Evolutionary conservation across 78 protist genomes (phyloP), one percentile per base, ranked within the genome.

Genomic region (Chrysochromulina tobinii): DNA sequence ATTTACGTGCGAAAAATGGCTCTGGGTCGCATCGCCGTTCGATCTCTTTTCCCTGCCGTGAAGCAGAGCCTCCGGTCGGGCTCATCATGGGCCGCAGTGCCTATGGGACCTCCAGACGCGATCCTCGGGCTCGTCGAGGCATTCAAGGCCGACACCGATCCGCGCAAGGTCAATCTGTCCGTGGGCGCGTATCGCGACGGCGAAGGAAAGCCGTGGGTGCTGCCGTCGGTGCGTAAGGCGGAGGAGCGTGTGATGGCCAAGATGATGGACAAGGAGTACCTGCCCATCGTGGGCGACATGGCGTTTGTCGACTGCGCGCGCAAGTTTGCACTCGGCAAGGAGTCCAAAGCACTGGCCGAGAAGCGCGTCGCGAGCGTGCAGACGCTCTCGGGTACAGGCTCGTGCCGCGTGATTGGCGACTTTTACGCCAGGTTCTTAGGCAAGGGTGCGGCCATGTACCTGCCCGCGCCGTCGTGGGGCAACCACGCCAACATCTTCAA

Each of bases 391-490:
- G 99, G 99, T 87, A 98, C 99, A 12, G 99, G 99, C 72, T 96
- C 99, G 0, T 93, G 97, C 27, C 94, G 98, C 75, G n/a, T 97
- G 9, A 97, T 91, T 27, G 95, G 92, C 9, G 96, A 92, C 21
- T 97, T 99, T 79, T 61, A 97, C 57, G 66, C 64, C 7, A 66
- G 87, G 77, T 96, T 51, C 75, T 8, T 77, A 69, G 21, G 53
- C 68, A 58, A 14, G 15, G 23, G 18, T 5, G 61, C 77, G 58
- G 38, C 75, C 38, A 15, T 97, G 51, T 97, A 96, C 95, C 61
- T 96, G 18, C 94, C 99, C 61, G 75, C 94, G 83, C 99, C 99
- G 72, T 97, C 99, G 18, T 99, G 99, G 99, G 98, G 66, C 48
- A 91, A 95, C 90, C 96, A 95, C 86, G 20, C 4, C 54, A 5